These are phyloP conservation scores for Bodo saltans DNA, from an alignment of 78 protist species.

Conservation along the genomic window DNA sequence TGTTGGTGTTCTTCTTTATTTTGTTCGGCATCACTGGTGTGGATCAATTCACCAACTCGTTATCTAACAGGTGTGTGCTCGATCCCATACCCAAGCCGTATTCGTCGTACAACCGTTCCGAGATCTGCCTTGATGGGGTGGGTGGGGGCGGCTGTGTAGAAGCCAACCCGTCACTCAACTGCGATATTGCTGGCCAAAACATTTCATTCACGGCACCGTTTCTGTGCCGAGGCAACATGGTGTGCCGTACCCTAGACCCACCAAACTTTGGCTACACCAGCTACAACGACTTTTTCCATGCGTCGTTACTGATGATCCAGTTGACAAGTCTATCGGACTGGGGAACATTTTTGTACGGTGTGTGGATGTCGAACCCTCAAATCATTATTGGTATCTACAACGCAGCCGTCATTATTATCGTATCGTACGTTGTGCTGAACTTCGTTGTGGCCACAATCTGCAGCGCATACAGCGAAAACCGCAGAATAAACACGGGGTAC, in stretches of 20 bases:
- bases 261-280: not conserved
- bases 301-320: not conserved
- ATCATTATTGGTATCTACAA: not conserved
- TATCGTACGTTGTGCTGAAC: not conserved
- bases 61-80: too few species aligned
- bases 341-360: not conserved
- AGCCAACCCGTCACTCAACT: too few species aligned
- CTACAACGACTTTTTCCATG: not conserved
- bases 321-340: not conserved
- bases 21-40: too few species aligned
- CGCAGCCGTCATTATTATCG: not conserved
- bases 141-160: too few species aligned
- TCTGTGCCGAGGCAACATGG: not conserved
- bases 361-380: not conserved
- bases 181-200: too few species aligned
- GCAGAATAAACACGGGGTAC: too few species aligned
- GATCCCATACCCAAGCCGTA: too few species aligned
- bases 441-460: not conserved
- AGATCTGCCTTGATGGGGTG: too few species aligned
- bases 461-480: not conserved
- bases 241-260: not conserved
- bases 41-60: too few species aligned
- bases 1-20: too few species aligned
- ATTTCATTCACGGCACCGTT: not conserved
- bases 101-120: too few species aligned